phyloP scores from a whole-genome alignment of 208 protist genomes.

The Trypanosoma boissoni region DNA sequence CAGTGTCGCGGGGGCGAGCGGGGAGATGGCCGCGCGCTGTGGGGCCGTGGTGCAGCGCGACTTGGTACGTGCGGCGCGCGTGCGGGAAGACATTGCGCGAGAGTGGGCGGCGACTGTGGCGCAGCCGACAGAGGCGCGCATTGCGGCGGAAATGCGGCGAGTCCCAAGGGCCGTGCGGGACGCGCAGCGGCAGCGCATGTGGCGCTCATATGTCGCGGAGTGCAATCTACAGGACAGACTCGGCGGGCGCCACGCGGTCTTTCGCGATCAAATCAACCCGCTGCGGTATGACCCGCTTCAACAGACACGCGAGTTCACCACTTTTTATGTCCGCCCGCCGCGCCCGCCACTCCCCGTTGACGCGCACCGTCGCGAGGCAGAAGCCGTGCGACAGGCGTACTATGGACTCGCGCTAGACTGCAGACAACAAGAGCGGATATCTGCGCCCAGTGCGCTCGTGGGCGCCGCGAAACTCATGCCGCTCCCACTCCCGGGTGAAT shows the following conservation, averaged over 20 bases:
- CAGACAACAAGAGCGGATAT: constrained; percentile 13
- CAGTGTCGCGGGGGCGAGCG: constrained; percentile 15
- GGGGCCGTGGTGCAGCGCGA: constrained; percentile 1
- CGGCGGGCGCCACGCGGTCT: constrained; percentile 19
- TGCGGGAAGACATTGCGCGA: constrained; percentile 13
- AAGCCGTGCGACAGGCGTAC: constrained; percentile 18
- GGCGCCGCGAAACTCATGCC: background rate
- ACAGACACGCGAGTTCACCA: constrained; percentile 2
- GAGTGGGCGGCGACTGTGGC: constrained; percentile 26
- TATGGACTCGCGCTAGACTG: constrained; percentile 26
- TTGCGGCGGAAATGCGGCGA: constrained; percentile 19
- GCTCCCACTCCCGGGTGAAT: background rate
- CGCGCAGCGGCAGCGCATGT: constrained; percentile 6
- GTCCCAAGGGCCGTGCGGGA: background rate
- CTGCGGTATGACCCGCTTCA: constrained; percentile 23
- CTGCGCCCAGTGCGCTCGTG: constrained; percentile 16
- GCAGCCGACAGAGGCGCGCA: constrained; percentile 23
- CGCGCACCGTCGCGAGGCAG: constrained; percentile 15
- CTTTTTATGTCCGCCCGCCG: constrained; percentile 11
- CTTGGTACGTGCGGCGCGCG: constrained; percentile 6
- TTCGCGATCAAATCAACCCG: constrained; percentile 20
- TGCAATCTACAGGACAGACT: constrained; percentile 10
- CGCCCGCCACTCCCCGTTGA: constrained; percentile 7
- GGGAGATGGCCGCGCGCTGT: constrained; percentile 14
- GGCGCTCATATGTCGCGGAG: constrained; percentile 15